Base-by-base conservation (phyloP, 1,284 basidiomycete species). In the Pholiota adiposa region DNA sequence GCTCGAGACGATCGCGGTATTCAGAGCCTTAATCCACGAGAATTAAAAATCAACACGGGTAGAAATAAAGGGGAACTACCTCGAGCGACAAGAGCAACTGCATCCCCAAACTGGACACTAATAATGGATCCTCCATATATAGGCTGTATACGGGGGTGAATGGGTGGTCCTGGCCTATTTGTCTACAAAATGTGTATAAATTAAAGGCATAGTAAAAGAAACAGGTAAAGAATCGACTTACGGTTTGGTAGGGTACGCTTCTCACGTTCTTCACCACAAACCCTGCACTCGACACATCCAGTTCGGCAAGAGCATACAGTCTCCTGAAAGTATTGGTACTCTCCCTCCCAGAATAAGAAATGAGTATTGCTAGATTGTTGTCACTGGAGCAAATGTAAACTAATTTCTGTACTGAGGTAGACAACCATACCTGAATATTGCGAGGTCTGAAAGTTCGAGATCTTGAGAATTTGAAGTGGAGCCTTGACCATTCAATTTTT, bases 171-270 rank as follows among this genome's bases (percentile, higher is more conserved):
- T 48, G 84, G 85, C 59, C 78, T 79, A 29, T 84, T 83, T 25
- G 84, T 88, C 89, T 91, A 56, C 7, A 23, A 38, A 34, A 38
- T 18, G n/a, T 18, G 27, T 43, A 62, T 25, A 49, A 58, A 19
- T 57, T n/a, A 50, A 11, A 41, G 31, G 36, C 16, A 27, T 18
- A 43, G 8, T 16, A n/a, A 16, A 12, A 19, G 11, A 33, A 43
- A 14, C 29, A 41, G n/a, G 27, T 18, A 69, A 36, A 14, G 7
- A 36, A 44, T 38, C 60, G 18, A 69, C 87, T 69, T 65, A 92
- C 91, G 60, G 85, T 87, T 71, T 92, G 86, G 69, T 92, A 92
- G 16, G 90, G 90, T 5, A 93, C 85, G 36, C 77, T 78, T 46
- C 78, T 83, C 31, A 87, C 72, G 12, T 75, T 75, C 29, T 81